phyloP scores from a whole-genome alignment of 306 rosid species.

The Gleditsia sinensis region DNA sequence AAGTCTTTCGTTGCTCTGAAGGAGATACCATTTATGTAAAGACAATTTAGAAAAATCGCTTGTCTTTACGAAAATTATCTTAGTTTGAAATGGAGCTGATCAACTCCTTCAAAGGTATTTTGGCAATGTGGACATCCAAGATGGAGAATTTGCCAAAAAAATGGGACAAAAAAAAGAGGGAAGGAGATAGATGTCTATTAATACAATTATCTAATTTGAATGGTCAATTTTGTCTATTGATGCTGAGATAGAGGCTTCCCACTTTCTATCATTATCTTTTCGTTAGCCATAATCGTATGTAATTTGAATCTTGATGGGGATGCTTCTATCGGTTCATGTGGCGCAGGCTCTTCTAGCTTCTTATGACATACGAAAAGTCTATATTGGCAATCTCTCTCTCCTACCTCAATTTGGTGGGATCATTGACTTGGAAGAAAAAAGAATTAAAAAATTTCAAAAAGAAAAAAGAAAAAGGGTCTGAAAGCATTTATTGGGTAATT shows the following conservation, averaged over 20 bases:
- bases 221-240: background rate
- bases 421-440: too few relatives aligned
- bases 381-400: background rate
- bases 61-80: background rate
- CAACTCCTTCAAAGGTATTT: conserved; percentile 28
- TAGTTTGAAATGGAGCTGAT: conserved; percentile 8
- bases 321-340: background rate
- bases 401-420: background rate
- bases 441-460: too few relatives aligned
- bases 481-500: too few relatives aligned
- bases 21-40: conserved; percentile 36
- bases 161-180: too few relatives aligned
- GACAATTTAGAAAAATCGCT: conserved; percentile 31
- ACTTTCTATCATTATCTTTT: too few relatives aligned
- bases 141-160: background rate
- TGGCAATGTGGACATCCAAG: background rate
- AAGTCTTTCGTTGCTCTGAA: conserved; percentile 47
- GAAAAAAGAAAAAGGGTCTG: too few relatives aligned
- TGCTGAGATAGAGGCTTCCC: too few relatives aligned
- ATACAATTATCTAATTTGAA: too few relatives aligned
- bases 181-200: too few relatives aligned
- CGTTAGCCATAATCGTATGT: too few relatives aligned
- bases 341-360: too few relatives aligned
- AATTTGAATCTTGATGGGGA: too few relatives aligned
- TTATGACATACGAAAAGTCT: background rate